A percentile compares a stretch with the other conserved stretches of the same genome.
Evolutionary conservation across 495 filamentous ascomycete species (phyloP).

Genomic region (Cairneyella variabilis): DNA sequence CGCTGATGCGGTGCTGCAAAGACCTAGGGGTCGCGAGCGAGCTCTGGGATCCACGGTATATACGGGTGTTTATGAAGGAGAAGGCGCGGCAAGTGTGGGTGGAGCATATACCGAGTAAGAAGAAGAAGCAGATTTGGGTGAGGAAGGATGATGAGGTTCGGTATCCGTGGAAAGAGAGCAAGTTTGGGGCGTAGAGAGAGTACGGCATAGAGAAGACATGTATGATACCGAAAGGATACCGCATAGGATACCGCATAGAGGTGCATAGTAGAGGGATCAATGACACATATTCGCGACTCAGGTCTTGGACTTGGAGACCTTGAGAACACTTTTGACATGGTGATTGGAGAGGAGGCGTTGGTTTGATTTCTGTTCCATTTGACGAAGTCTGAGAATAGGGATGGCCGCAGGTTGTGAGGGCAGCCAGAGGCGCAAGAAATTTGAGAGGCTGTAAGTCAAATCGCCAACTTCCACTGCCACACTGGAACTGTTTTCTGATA

Average conservation of each 20-base stretch:
- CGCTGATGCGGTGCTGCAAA: slow-evolving; percentile 95
- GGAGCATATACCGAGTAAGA: slow-evolving; percentile 80
- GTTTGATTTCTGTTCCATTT: no score
- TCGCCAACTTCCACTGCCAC: no score
- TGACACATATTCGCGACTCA: background rate
- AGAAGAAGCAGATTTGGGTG: slow-evolving; percentile 80
- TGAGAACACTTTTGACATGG: no score
- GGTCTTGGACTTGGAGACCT: no score
- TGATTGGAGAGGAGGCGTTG: no score
- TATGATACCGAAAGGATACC: background rate
- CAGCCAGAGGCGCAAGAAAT: no score
- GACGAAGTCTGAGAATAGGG: no score
- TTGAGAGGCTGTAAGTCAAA: no score
- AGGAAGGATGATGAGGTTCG: slow-evolving; percentile 76
- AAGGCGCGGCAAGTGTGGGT: slow-evolving; percentile 70
- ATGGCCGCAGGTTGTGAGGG: no score
- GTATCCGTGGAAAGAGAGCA: slow-evolving; percentile 77
- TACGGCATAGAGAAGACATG: background rate
- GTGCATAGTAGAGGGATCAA: no score
- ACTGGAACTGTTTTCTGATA: no score
- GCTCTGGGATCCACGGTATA: slow-evolving; percentile 94
- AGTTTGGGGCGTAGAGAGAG: slow-evolving; percentile 26
- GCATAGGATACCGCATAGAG: background rate
- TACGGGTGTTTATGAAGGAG: slow-evolving; percentile 63
- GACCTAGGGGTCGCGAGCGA: slow-evolving; percentile 93